Conservation (phyloP, 1,284 basidiomycete species). For the Puccinia hordei region DNA sequence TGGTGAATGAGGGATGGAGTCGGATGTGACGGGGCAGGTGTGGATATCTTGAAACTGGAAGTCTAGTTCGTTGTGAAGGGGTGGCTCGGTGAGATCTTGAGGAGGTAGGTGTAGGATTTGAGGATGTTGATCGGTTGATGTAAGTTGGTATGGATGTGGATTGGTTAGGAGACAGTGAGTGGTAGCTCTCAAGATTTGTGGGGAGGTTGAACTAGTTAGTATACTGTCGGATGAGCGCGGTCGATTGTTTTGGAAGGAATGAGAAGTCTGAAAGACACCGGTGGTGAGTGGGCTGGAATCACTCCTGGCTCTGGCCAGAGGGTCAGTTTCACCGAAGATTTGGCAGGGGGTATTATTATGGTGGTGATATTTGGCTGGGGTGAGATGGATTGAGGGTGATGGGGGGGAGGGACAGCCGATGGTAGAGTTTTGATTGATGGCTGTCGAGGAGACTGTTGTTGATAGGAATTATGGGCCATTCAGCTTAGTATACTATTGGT, state of each 20-base stretch:
- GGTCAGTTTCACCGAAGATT: conserved; percentile 22
- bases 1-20: conserved; percentile 20
- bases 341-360: conserved; percentile 14
- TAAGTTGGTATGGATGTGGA: conserved; percentile 1
- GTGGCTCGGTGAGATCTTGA: conserved; percentile 10
- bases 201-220: conserved; percentile 13
- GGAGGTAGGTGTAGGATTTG: conserved; percentile 1
- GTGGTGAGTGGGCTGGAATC: conserved; percentile 15
- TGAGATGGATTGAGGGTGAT: conserved; percentile 27
- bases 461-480: neutral
- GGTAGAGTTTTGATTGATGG: conserved; percentile 16
- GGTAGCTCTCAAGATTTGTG: conserved; percentile 6
- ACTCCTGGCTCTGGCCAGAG: conserved; percentile 23
- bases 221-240: conserved; percentile 28
- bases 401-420: conserved; percentile 17
- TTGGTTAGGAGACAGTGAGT: conserved; percentile 12
- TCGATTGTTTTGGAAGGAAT: conserved; percentile 14
- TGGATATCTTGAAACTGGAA: conserved; percentile 18
- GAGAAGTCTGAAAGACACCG: conserved; percentile 13
- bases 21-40: conserved; percentile 27
- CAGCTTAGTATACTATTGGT: neutral
- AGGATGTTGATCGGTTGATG: conserved; percentile 2
- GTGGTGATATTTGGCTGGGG: neutral
- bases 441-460: conserved; percentile 17
- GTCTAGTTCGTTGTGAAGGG: conserved; percentile 21